Evolutionary conservation across 805 yeast genomes (phyloP), one percentile per base, ranked within the genome.

Genomic region (Candida rishiriensis): DNA sequence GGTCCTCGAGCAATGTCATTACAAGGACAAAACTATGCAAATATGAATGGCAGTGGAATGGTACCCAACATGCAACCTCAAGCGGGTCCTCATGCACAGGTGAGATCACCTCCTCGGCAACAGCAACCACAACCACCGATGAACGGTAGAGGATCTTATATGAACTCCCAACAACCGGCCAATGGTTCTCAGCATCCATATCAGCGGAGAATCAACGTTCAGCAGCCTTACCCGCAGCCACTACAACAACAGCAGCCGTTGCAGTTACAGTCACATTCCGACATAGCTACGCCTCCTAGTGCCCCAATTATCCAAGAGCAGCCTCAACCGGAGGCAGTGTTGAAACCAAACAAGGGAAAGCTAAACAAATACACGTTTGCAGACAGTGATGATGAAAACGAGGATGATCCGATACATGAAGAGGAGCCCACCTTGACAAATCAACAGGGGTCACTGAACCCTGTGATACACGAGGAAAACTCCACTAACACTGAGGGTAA

Each of bases 361-460:
- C 51, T 61, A 29, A 60, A 50, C 43, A 57, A 53, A 34, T 59
- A 56, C 40, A 54, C 49, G 10, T 60, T 60, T 43, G 51, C 47
- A 14, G 52, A 51, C 21, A 53, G 56, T 38, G 64, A 60, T 26
- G 61, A 54, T n/a, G 61, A 56, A 10, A 54, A 52, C 6, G 54
- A 48, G 3, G 55, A 48, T 3, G 54, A 51, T 18, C 41, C 50
- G 9, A 51, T 41, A 5, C 31, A 39, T 33, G 49, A 53, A 14
- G 59, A 53, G 34, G 34, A 16, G 13, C 34, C 12, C 9, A 7
- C 26, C 7, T 21, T 7, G 26, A 21, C 26, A 21, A 21, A 7
- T 7, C 26, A 21, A 7, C 26, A 21, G 26, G 26, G 26, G 7
- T 21, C 26, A 21, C 26, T 21, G 26, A 21, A 21, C 26, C 26